These are phyloP conservation scores for Saturnispora halmiae DNA, from an alignment of 805 yeast genomes.

Conservation along the genomic window DNA sequence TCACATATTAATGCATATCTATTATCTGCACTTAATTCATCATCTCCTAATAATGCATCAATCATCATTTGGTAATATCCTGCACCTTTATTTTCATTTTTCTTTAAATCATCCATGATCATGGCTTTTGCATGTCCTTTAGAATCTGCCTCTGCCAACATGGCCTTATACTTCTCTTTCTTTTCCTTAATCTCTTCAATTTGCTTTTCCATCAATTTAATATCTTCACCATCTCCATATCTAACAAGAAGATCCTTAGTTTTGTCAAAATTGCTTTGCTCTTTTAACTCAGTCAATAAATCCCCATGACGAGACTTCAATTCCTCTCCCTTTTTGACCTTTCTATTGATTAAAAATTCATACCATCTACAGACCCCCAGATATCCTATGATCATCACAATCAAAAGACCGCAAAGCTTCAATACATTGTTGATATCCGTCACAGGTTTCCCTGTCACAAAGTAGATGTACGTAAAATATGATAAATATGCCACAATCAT, in stretches of 20 bases:
- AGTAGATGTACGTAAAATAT: constrained; percentile 20
- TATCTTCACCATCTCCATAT: constrained; percentile 46
- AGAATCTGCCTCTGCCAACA: constrained; percentile 26
- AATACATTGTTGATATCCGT: constrained; percentile 13
- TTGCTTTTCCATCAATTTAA: constrained; percentile 31
- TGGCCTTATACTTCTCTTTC: constrained; percentile 31
- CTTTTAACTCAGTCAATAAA: constrained; percentile 28
- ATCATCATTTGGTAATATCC: constrained; percentile 28
- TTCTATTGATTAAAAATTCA: constrained; percentile 18
- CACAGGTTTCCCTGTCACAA: background rate
- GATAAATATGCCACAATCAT: constrained; percentile 18
- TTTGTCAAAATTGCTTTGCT: constrained; percentile 61
- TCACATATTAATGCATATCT: constrained; percentile 67
- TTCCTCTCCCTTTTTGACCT: constrained; percentile 20
- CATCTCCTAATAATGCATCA: constrained; percentile 47
- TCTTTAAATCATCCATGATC: constrained; percentile 12
- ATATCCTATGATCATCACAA: constrained; percentile 7
- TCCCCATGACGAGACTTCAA: constrained; percentile 30
- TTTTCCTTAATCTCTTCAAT: constrained; percentile 36
- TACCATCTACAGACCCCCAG: constrained; percentile 14
- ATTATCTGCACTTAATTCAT: constrained; percentile 49
- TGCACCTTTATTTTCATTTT: constrained; percentile 11
- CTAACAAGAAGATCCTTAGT: constrained; percentile 67
- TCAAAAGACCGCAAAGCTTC: constrained; percentile 9
- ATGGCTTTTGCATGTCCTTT: constrained; percentile 22